These are phyloP conservation scores for Pichia terricola DNA, from an alignment of 1,139 yeast species.

Conservation along the genomic window DNA sequence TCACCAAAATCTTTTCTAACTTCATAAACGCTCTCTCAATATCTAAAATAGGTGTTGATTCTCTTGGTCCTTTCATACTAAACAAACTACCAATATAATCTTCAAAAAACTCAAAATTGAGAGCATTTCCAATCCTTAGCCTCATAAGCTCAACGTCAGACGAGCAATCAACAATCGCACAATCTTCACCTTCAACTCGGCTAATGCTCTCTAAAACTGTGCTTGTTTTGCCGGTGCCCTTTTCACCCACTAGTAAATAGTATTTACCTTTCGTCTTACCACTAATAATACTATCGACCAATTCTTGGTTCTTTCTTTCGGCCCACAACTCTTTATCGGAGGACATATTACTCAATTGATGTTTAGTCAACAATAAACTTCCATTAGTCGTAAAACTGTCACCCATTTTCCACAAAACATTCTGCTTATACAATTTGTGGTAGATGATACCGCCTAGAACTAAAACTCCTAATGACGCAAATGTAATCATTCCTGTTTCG, in stretches of 20 bases:
- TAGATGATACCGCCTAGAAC: slow-evolving; percentile 66
- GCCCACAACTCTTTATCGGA: slow-evolving; percentile 51
- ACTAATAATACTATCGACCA: slow-evolving; percentile 54
- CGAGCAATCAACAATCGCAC: slow-evolving; percentile 72
- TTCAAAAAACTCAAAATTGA: slow-evolving; percentile 65
- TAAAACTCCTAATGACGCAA: slow-evolving; percentile 61
- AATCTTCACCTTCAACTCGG: slow-evolving; percentile 53
- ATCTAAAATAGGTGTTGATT: slow-evolving; percentile 72
- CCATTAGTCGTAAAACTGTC: slow-evolving; percentile 62
- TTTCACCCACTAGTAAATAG: slow-evolving; percentile 68
- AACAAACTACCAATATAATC: slow-evolving; percentile 78
- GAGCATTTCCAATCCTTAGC: slow-evolving; percentile 64
- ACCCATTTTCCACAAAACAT: slow-evolving; percentile 58
- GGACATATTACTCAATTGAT: slow-evolving; percentile 18
- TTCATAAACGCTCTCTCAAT: slow-evolving; percentile 76
- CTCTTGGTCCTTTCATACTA: slow-evolving; percentile 79
- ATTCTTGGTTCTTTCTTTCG: slow-evolving; percentile 56
- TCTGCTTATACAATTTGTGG: slow-evolving; percentile 51
- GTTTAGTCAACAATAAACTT: slow-evolving; percentile 31
- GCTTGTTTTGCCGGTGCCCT: slow-evolving; percentile 81
- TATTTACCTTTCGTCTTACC: slow-evolving; percentile 63
- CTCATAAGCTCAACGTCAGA: slow-evolving; percentile 81
- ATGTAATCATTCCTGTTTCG: slow-evolving; percentile 68
- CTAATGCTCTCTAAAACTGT: slow-evolving; percentile 62
- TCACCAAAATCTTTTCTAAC: slow-evolving; percentile 62